A percentile compares a stretch with the other conserved stretches of the same genome.
These are phyloP conservation scores for Alternaria sp. DNA, from an alignment of 2,329 filamentous ascomycete genomes.

Conservation along the genomic window DNA sequence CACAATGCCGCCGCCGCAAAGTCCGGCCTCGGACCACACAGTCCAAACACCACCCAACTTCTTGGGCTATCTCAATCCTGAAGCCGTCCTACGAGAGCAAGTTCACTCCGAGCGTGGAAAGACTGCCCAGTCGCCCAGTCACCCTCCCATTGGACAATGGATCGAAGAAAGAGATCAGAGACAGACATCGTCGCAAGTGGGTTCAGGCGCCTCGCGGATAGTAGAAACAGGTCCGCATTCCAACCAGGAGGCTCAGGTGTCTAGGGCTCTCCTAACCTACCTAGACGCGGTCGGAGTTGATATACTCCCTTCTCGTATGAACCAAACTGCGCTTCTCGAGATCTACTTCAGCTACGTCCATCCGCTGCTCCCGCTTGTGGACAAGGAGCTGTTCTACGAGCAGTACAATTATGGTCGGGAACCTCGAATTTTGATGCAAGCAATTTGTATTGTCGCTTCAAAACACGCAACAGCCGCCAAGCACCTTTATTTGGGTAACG, in stretches of 20 bases:
- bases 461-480: slow-evolving; percentile 54
- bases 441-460: slow-evolving; percentile 57
- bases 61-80: slow-evolving; percentile 55
- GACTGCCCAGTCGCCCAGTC: slow-evolving; percentile 35
- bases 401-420: slow-evolving; percentile 45
- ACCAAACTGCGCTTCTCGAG: slow-evolving; percentile 49
- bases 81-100: slow-evolving; percentile 54
- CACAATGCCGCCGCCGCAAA: slow-evolving; percentile 42
- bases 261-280: slow-evolving; percentile 45
- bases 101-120: slow-evolving; percentile 45
- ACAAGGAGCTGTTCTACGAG: slow-evolving; percentile 51
- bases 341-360: slow-evolving; percentile 56
- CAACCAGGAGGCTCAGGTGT: slow-evolving; percentile 39
- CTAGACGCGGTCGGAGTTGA: slow-evolving; percentile 46
- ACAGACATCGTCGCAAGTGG: slow-evolving; percentile 28
- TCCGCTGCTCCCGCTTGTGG: slow-evolving; percentile 55
- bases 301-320: slow-evolving; percentile 43
- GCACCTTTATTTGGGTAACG: slow-evolving; percentile 48
- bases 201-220: slow-evolving; percentile 30
- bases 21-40: slow-evolving; percentile 37
- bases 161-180: slow-evolving; percentile 40
- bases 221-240: slow-evolving; percentile 41
- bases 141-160: slow-evolving; percentile 45
- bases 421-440: slow-evolving; percentile 51
- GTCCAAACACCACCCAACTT: slow-evolving; percentile 50